Base-by-base conservation (phyloP, 2,329 filamentous ascomycete genomes). In the Verticillium tricorpus region DNA sequence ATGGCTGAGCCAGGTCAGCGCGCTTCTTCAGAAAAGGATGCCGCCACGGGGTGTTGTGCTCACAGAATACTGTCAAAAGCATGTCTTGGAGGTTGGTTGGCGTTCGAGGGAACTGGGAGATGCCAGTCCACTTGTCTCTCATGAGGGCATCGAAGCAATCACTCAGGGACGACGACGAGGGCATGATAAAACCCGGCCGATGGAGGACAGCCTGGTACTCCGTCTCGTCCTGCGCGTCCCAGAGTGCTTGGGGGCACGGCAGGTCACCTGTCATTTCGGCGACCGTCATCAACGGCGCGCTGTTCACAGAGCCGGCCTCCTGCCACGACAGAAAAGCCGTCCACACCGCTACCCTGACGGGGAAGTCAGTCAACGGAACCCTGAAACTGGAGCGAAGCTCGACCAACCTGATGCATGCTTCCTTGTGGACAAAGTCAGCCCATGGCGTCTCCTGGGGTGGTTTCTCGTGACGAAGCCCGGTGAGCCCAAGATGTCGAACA, bases 271-370 rank as follows among this genome's bases (percentile, higher is more conserved):
- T 67, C 56, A 73, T 61, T 57, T 73, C 71, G n/a, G 58, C 45
- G 9, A 66, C 64, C 1, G 67, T 66, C 31, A 67, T 68, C 11
- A 63, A 31, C 2, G 66, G 63, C 19, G 67, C 67, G 2, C 58
- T 59, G 55, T 71, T 67, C 40, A 65, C 67, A 59, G 69, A 63
- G 56, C 71, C 67, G 25, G 62, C 57, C 32, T 72, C 69, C 34
- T 72, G 70, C 68, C 69, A 72, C 57, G 72, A 69, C 7, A 62
- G 61, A 7, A 70, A 57, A 11, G 68, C 60, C 3, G 66, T 65
- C 68, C 69, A 71, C 0, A 56, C 64, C 1, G 66, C 67, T n/a
- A 70, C 61, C 12, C 71, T 72, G 15, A 3, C 32, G 19, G 3
- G 6, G 4, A 31, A 31, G 9, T 64, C 35, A 64, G 54, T 45